phyloP scores from a whole-genome alignment of 805 yeast species.

The Hagleromyces aurorensis region DNA sequence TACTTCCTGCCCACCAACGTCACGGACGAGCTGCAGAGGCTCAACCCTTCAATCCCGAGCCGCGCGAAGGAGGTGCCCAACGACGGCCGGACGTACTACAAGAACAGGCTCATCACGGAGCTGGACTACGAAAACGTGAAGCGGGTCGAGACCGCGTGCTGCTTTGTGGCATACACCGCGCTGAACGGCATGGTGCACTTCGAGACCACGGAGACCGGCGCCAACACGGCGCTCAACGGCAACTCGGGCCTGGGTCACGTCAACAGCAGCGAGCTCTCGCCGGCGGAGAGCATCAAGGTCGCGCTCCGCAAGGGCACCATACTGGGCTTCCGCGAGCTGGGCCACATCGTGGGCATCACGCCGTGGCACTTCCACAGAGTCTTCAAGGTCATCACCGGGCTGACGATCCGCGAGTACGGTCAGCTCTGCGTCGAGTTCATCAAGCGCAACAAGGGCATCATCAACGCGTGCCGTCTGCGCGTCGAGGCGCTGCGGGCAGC shows the following conservation, averaged over 20 bases:
- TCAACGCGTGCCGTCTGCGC: conserved; percentile 14
- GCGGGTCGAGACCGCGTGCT: conserved; percentile 20
- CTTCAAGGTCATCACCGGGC: conserved; percentile 75
- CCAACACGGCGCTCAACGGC: conserved; percentile 1
- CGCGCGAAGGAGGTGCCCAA: conserved; percentile 15
- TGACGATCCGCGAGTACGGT: conserved; percentile 84
- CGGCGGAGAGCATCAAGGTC: conserved; percentile 12
- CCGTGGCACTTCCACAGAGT: conserved; percentile 95
- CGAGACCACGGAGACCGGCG: conserved; percentile 8
- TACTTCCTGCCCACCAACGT: conserved; percentile 21
- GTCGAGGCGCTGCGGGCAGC: conserved; percentile 10
- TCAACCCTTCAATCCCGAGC: conserved; percentile 20
- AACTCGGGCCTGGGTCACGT: conserved; percentile 3
- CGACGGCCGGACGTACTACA: conserved; percentile 18
- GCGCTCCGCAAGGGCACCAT: conserved; percentile 62
- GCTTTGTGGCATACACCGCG: conserved; percentile 20
- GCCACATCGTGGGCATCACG: conserved; percentile 70
- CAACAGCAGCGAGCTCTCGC: conserved; percentile 10
- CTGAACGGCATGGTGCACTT: conserved; percentile 17
- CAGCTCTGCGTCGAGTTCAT: conserved; percentile 68
- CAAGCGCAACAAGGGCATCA: conserved; percentile 27
- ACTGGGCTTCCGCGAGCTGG: conserved; percentile 78
- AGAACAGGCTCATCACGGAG: conserved; percentile 20
- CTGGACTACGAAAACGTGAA: conserved; percentile 19
- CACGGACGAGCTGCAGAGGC: conserved; percentile 21